Evolutionary conservation across 1,284 basidiomycete genomes (phyloP), one percentile per base, ranked within the genome.

Genomic region (Leccinum subrobustum): DNA sequence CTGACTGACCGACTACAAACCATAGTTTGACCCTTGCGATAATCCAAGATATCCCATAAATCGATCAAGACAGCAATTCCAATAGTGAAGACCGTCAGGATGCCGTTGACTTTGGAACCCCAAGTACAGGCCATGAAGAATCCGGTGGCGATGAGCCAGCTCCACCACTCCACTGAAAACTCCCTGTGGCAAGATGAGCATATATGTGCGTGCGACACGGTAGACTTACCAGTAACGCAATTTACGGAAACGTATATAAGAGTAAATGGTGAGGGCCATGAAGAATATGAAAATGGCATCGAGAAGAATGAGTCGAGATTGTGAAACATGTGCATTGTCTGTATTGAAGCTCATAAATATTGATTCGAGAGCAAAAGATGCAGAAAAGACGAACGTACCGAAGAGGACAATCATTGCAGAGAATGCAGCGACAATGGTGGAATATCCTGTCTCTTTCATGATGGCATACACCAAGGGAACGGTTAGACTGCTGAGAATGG

Each of bases 361-460:
- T n/a, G 42, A 25, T 23, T 27, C 2, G 6, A 14, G 8, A 3
- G 11, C 11, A 54, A 27, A 4, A 1, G 4, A 58, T 20, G 39
- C 25, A 39, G 20, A 55, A 53, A 25, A 55, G 35, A 27, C 14
- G 50, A 59, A 76, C 88, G 59, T 67, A 96, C 95, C 95, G 65
- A 98, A 93, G 4, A 96, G 78, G 64, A 99, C 77, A 20, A 99
- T 79, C 56, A 78, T 77, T 1, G 96, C 94, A 52, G 94, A 95
- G 72, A 98, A 94, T 0, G 92, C 87, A 4, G 93, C 88, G 60
- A 98, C 88, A 52, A 93, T 79, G 11, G 93, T 91, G 1, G 95
- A 95, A 74, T 96, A 96, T 6, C 97, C 97, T 62, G 91, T 92
- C 79, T 98, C 94, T 75, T 97, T 91, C 97, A 99, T 98, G 75